A percentile compares a stretch with the other conserved stretches of the same genome.
Conservation (phyloP, 371 early-diverging fungal genomes). For the Coemansia sp. region DNA sequence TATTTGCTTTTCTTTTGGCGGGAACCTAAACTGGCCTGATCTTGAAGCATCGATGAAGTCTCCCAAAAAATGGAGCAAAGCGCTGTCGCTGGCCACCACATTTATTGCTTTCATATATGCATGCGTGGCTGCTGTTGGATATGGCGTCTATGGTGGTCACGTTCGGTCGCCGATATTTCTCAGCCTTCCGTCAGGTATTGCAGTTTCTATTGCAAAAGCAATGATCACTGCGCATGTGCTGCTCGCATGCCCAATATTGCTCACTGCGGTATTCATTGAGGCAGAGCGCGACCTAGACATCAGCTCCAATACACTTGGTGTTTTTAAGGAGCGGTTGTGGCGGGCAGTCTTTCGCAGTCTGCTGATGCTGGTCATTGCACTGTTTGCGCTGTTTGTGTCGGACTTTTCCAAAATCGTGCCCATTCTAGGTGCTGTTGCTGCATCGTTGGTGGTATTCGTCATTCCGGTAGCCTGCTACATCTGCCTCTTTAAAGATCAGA, state of each 20-base stretch:
- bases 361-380: conserved; percentile 51
- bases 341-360: conserved; percentile 60
- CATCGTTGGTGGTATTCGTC: conserved; percentile 76
- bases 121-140: conserved; percentile 73
- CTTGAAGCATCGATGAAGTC: conserved; percentile 80
- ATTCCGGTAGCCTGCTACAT: conserved; percentile 81
- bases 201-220: conserved; percentile 64
- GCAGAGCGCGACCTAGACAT: conserved; percentile 63
- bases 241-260: conserved; percentile 76
- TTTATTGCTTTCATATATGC: conserved; percentile 76
- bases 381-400: conserved; percentile 69
- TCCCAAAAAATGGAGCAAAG: conserved; percentile 71
- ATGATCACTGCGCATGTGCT: conserved; percentile 81
- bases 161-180: conserved; percentile 72
- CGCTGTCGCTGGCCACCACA: conserved; percentile 64
- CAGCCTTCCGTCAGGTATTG: conserved; percentile 65
- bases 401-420: conserved; percentile 81
- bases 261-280: conserved; percentile 77
- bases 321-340: conserved; percentile 55
- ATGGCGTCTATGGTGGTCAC: conserved; percentile 72
- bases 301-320: conserved; percentile 57
- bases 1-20: conserved; percentile 78
- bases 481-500: conserved; percentile 64
- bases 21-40: conserved; percentile 81
- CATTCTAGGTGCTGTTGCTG: conserved; percentile 76